Base-by-base conservation (phyloP, 768 basidiomycete genomes). In the Serendipita indica region DNA sequence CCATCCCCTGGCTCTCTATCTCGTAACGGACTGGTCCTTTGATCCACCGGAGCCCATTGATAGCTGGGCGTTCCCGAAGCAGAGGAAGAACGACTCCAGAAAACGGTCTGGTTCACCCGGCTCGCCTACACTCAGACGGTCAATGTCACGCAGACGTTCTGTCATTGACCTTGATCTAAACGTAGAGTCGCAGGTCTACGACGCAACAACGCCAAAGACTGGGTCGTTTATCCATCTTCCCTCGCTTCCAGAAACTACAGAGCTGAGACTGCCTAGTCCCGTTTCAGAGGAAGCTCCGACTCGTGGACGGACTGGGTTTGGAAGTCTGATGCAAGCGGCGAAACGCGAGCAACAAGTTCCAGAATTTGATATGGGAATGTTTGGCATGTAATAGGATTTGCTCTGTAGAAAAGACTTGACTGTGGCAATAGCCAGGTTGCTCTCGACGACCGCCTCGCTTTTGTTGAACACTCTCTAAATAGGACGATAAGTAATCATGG, bases 21-120 rank as follows among this genome's bases (percentile, higher is more conserved):
- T 99, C 16, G 83, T 94, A 35, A 78, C 80, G 27, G 85, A 86
- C 0, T 97, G 93, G 93, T 85, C 88, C 0, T 97, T 96, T 68
- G 86, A 86, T 57, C 77, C 84, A 43, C 89, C 91, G 33, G 79
- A 83, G 22, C 73, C 74, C 45, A 54, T 32, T 46, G 6, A 45
- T 59, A 37, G 28, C 57, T 28, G 59, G 33, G 49, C 54, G 61
- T 35, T 54, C 39, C n/a, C 33, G 56, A 41, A 41, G 45, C 33
- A 60, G 54, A 25, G 64, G 68, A 34, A 63, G 62, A 20, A 59
- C 30, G 34, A 67, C 60, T 16, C 58, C 63, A 30, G 28, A 60
- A 16, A 59, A 60, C 27, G 60, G 70, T n/a, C 73, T 78, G 3
- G 69, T 72, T 18, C 79, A 76, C 62, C 75, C 79, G 13, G 66